phyloP scores from a whole-genome alignment of 192 early-diverging fungal genomes.

The Podila epicladia region DNA sequence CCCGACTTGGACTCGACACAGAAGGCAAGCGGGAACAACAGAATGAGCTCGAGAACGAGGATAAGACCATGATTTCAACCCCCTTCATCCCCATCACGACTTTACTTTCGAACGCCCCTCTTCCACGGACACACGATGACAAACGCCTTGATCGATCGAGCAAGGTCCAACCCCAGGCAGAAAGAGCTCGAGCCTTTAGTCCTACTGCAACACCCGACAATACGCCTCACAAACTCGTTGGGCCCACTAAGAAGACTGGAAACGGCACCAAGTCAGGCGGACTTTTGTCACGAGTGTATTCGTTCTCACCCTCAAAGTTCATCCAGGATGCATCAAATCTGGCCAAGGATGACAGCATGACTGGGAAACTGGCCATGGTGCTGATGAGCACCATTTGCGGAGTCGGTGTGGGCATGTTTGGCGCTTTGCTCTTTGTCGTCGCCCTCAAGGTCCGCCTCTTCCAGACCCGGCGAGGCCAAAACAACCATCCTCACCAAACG shows the following conservation, averaged over 20 bases:
- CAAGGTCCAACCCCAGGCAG: not conserved
- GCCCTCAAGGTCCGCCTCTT: slow-evolving; percentile 33
- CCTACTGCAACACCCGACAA: not conserved
- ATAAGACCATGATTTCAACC: slow-evolving; percentile 15
- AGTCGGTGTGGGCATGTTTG: slow-evolving; percentile 40
- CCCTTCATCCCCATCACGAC: slow-evolving; percentile 13
- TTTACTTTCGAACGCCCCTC: not conserved
- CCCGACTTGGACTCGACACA: no score
- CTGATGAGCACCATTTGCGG: slow-evolving; percentile 39
- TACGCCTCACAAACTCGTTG: not conserved
- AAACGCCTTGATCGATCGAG: not conserved
- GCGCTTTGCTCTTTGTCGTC: slow-evolving; percentile 35
- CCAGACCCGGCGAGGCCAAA: slow-evolving; percentile 7
- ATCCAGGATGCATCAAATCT: slow-evolving; percentile 4
- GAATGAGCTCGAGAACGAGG: slow-evolving; percentile 8
- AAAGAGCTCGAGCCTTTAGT: not conserved
- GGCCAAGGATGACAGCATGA: slow-evolving; percentile 5
- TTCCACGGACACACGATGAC: not conserved
- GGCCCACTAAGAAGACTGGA: not conserved
- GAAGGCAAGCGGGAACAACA: no score
- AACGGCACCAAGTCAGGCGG: not conserved
- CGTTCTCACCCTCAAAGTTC: slow-evolving; percentile 26
- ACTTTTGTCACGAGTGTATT: slow-evolving; percentile 8
- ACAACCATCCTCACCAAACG: not conserved
- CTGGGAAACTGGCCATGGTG: slow-evolving; percentile 26